phyloP scores from a whole-genome alignment of 306 rosid species.

The Malus asiatica region DNA sequence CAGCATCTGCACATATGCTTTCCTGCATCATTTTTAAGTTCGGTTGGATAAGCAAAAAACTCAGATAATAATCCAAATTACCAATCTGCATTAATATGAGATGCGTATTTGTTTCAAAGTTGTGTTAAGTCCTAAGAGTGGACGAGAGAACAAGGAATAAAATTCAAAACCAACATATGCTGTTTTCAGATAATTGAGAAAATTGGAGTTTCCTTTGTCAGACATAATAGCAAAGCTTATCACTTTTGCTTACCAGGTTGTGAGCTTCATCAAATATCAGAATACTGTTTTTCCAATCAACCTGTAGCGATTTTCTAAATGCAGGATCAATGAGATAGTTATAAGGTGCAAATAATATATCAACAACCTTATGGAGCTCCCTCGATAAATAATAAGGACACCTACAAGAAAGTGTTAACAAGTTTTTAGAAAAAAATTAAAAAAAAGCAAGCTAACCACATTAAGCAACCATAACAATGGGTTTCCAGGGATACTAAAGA shows the following conservation, averaged over 20 bases:
- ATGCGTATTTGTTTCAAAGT: not conserved
- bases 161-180: conserved; percentile 3
- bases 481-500: not conserved
- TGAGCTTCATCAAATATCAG: conserved; percentile 99
- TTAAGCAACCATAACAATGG: conserved; percentile 5
- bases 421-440: not conserved
- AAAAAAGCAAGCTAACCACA: conserved; percentile 10
- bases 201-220: not conserved
- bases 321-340: conserved; percentile 86
- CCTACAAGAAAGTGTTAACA: conserved; percentile 35
- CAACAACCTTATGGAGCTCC: conserved; percentile 74
- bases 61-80: conserved; percentile 11
- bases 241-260: conserved; percentile 52
- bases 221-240: not conserved
- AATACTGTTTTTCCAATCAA: conserved; percentile 63
- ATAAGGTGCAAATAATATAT: conserved; percentile 85
- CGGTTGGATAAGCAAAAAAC: conserved; percentile 11
- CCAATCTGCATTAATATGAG: not conserved
- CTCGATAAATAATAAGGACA: conserved; percentile 91
- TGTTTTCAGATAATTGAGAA: not conserved
- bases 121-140: not conserved
- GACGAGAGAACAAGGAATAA: conserved; percentile 6
- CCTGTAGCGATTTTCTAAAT: conserved; percentile 41
- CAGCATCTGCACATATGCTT: conserved; percentile 91
- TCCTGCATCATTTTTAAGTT: conserved; percentile 51